Evolutionary conservation across 31 red algal species (phyloP).

Genomic region (Asparagopsis taxiformis): DNA sequence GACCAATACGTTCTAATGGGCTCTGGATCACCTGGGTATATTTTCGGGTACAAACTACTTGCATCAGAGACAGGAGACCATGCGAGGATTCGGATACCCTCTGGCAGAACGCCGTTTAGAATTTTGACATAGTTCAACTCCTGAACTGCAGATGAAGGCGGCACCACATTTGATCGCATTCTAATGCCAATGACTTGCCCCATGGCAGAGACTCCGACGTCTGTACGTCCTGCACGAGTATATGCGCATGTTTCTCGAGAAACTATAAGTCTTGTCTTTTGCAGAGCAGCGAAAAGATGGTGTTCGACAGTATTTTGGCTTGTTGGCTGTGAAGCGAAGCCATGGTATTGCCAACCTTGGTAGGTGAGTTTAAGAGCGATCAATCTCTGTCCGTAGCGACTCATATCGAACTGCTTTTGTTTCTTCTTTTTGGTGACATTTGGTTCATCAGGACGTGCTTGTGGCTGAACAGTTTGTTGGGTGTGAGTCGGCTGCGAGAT

Average conservation of each 20-base stretch:
- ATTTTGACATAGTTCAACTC: conserved; percentile 72
- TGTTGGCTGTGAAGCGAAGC: conserved; percentile 62
- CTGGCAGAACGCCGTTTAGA: conserved; percentile 64
- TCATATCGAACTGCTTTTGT: conserved; percentile 26
- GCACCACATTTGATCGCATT: conserved; percentile 36
- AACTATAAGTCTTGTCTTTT: conserved; percentile 30
- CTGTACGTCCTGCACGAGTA: conserved; percentile 88
- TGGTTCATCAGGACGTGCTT: conserved; percentile 1
- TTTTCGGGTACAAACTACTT: not conserved
- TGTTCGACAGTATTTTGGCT: conserved; percentile 66
- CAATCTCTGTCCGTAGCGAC: conserved; percentile 25
- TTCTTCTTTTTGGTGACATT: conserved; percentile 22
- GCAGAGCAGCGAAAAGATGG: conserved; percentile 50
- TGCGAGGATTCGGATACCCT: conserved; percentile 55
- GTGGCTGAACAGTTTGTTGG: not conserved
- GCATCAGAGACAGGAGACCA: conserved; percentile 73
- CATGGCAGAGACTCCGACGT: conserved; percentile 86
- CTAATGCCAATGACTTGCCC: conserved; percentile 80
- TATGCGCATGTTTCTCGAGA: conserved; percentile 57
- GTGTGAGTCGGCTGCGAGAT: conserved; percentile 1
- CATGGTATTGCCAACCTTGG: conserved; percentile 70
- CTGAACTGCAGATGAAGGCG: conserved; percentile 2
- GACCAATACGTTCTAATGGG: conserved; percentile 29
- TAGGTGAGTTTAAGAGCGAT: conserved; percentile 48
- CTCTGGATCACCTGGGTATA: conserved; percentile 29